phyloP scores from a whole-genome alignment of 1,284 basidiomycete genomes.

The Apiotrichum montevideense region DNA sequence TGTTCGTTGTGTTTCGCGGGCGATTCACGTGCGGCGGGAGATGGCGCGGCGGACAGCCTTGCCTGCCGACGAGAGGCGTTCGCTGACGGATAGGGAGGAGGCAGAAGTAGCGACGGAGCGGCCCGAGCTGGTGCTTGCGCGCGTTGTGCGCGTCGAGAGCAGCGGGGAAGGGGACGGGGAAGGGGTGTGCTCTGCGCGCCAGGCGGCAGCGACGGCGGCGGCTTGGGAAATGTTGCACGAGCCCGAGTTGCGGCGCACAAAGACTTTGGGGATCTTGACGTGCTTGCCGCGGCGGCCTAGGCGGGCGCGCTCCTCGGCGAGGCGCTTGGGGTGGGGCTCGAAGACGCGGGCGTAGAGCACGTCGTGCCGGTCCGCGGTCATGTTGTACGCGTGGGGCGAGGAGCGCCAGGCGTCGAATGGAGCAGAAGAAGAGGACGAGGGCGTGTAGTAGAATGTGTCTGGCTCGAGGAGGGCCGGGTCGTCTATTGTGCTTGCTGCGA shows the following conservation, averaged over 20 bases:
- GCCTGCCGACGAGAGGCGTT: neutral
- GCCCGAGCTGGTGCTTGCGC: neutral
- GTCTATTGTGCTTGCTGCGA: neutral
- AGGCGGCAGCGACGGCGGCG: neutral
- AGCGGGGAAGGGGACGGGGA: neutral
- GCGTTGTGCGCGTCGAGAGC: neutral
- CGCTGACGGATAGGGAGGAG: neutral
- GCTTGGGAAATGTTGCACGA: neutral
- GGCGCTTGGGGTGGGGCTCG: neutral
- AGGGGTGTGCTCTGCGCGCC: neutral
- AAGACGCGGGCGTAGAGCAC: conserved; percentile 1
- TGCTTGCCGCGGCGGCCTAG: neutral
- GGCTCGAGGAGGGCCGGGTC: too few species aligned
- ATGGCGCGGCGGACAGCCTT: neutral
- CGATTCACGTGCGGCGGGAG: neutral
- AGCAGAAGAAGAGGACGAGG: too few species aligned
- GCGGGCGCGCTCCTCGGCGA: neutral
- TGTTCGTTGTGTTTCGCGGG: too few species aligned
- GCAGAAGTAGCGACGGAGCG: neutral
- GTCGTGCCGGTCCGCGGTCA: neutral
- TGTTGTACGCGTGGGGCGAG: neutral
- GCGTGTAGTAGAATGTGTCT: neutral
- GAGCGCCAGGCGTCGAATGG: neutral
- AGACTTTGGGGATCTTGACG: neutral
- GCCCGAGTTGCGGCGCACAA: neutral